Evolutionary conservation across 2,329 filamentous ascomycete species (phyloP), one percentile per base, ranked within the genome.

Genomic region (Neofusicoccum umdonicola): DNA sequence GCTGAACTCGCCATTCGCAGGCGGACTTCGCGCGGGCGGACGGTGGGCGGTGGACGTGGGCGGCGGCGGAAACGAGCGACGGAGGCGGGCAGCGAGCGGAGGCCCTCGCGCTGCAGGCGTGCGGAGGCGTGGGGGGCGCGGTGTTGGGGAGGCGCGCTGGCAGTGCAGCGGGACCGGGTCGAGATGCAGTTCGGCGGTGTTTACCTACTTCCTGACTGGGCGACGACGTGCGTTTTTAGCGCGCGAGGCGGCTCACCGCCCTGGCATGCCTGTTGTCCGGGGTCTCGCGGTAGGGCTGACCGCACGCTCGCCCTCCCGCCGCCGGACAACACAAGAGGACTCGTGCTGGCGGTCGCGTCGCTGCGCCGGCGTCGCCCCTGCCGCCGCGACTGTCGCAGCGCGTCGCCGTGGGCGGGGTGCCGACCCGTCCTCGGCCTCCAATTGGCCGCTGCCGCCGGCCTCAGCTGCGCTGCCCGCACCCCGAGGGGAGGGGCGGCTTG

Each of bases 131-230:
- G 35, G 56, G 31, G 31, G 56, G 41, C 7, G 41, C 41, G 51
- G 13, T 37, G 54, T 58, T 27, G 54, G 27, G 42, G 22, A 17
- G 17, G 39, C 27, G 56, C 56, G 41, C 56, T 60, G 56, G 50
- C 56, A 15, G 44, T 47, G 56, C 56, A 60, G 56, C 56, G n/a
- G 54, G 42, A 42, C 52, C 17, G 44, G 27, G 56, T 60, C 27
- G 47, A 31, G 47, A 51, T 51, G 47, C 41, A 12, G 19, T 50
- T 45, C n/a, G 47, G 58, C 58, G 47, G 47, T 62, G 58, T 62
- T 62, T 62, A 62, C 58, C 34, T 51, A 31, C 45, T 62, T 50
- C 58, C 58, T 62, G 58, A 51, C 48, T 63, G 61, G 61, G 61
- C 42, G 48, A 52, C 61, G n/a, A 47, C 60, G 54, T n/a, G 27